Evolutionary conservation across 352 stramenopile genomes (phyloP), one percentile per base, ranked within the genome.

Genomic region (Phytophthora chlamydospora): DNA sequence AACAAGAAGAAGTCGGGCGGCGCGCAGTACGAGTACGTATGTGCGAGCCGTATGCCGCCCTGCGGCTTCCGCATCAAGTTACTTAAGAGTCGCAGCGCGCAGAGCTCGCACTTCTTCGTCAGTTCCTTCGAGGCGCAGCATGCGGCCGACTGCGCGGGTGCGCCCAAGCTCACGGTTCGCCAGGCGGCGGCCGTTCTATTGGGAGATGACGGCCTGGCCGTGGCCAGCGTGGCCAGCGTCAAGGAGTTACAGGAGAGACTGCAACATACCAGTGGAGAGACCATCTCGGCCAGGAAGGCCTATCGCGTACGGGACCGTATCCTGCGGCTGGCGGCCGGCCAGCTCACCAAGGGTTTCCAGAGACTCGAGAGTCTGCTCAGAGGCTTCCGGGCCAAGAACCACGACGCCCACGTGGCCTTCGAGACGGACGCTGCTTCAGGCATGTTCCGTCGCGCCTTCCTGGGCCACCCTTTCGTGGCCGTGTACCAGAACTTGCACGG

Each of bases 1-100:
- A 73, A 76, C 55, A 73, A 73, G 59, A 66, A 66, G 21, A 76
- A 76, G 44, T 73, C 63, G 7, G 68, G 68, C 33, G 68, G 68
- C 38, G 68, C 68, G 0, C 68, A 76, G 45, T 76, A 76, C 59
- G 64, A 73, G 48, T 76, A 76, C 42, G 68, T 73, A 5, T 76
- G 68, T 42, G 68, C 55, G 13, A 73, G 68, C 29, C 48, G 57
- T 19, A 29, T 44, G 13, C 57, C 62, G 36, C 46, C 65, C 8
- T 76, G 68, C 55, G 38, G 38, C 46, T 76, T 76, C 55, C 51
- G 43, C 33, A 71, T 76, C 31, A 76, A 76, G 53, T 58, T 76
- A 35, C 68, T 76, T 27, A 76, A 76, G 39, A 71, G 58, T n/a
- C 68, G 68, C 49, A 76, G 68, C 29, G 63, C 65, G 31, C 61